These are phyloP conservation scores for Eucalyptus cloeziana DNA, from an alignment of 345 rosid species.

Conservation along the genomic window DNA sequence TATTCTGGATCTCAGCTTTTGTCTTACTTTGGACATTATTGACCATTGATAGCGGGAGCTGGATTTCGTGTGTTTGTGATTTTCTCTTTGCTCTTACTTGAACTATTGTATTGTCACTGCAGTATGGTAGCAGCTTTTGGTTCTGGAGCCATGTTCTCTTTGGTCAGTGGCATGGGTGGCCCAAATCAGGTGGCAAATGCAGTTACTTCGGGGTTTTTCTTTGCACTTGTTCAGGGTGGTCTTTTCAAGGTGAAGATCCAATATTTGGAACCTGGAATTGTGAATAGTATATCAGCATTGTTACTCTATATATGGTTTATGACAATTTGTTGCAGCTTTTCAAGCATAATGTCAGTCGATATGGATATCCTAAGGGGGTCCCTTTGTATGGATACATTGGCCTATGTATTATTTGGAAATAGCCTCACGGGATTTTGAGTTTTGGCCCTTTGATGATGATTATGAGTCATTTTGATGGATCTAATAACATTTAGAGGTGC, in stretches of 20 bases:
- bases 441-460: neutral
- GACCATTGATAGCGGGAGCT: neutral
- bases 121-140: slow-evolving; percentile 97
- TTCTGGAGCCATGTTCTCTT: slow-evolving; percentile 73
- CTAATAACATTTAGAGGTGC: neutral
- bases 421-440: neutral
- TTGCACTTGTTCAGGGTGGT: slow-evolving; percentile 81
- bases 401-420: neutral
- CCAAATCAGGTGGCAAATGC: slow-evolving; percentile 68
- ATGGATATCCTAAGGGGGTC: neutral
- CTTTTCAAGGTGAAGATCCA: slow-evolving; percentile 55
- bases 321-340: neutral
- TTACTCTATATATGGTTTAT: neutral
- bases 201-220: slow-evolving; percentile 63
- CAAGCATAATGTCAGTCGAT: neutral
- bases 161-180: slow-evolving; percentile 81
- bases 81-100: neutral
- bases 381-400: neutral
- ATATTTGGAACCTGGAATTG: neutral
- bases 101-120: slow-evolving; percentile 9
- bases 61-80: neutral
- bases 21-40: neutral
- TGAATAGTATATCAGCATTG: neutral
- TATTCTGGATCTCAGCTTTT: neutral
- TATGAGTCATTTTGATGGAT: neutral